Base-by-base conservation (phyloP, 768 basidiomycete species). In the Aureoboletus auriporus region DNA sequence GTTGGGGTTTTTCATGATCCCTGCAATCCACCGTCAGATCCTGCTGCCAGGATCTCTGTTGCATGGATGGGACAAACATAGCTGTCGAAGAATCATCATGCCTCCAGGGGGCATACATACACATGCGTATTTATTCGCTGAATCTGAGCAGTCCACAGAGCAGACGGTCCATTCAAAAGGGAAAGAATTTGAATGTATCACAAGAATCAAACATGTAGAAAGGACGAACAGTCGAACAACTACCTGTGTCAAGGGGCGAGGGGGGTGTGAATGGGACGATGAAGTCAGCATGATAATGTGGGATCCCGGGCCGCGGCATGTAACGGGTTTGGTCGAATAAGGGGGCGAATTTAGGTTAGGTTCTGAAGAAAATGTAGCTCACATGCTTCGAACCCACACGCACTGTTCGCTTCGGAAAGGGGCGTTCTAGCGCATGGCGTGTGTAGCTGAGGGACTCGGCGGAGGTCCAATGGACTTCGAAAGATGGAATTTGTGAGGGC, bases 241-340 rank as follows among this genome's bases (percentile, higher is more conserved):
- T 42, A 20, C 28, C 31, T 17, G 41, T 34, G 20, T 23, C 20
- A 23, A 4, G 20, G 20, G 34, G 28, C 26, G 35, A 37, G 13
- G 17, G 46, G 34, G 51, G 41, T 44, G 49, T 44, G 45, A 46
- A 11, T 10, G 6, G 8, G 14, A 33, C 26, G 38, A 42, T 13
- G 39, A 17, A n/a, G 37, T 23, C 49, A 30, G 17, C 17, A 17
- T 39, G 49, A 48, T 44, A 56, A 39, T 23, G 44, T 54, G 55
- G 44, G 47, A 60, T 47, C n/a, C 36, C 14, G 27, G 33, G 11
- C 36, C n/a, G 31, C 11, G 14, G 36, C 20, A 49, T 23, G 4
- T 23, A 23, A 23, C 20, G 20, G 20, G 20, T 23, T 23, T 23
- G 20, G 20, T 23, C 20, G 20, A 23, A 23, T 23, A 23, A 54